Percentiles rank a stretch among this genome's conserved stretches.
phyloP scores from a whole-genome alignment of 2,329 filamentous ascomycete genomes.

The Colletotrichum camelliae region DNA sequence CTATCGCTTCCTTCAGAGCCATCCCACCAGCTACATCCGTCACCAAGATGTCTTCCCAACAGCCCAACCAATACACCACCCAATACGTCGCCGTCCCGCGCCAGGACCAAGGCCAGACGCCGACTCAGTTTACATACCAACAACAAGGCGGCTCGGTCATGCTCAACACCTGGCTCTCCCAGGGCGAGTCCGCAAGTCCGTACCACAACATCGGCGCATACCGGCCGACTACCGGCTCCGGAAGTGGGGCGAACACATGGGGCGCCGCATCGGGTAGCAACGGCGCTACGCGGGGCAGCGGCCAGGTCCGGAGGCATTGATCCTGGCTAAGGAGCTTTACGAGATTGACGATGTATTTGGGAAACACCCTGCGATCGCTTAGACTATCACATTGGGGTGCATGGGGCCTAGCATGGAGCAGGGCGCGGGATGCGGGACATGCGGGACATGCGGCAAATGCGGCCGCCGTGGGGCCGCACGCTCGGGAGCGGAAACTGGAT shows the following conservation, averaged over 20 bases:
- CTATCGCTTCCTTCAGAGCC: neutral
- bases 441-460: neutral
- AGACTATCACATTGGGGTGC: neutral
- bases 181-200: neutral
- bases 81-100: neutral
- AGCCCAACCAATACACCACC: neutral
- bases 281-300: slow-evolving; percentile 9
- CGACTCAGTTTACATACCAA: neutral
- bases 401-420: neutral
- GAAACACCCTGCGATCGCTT: neutral
- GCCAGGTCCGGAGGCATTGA: neutral
- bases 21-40: too few relatives aligned
- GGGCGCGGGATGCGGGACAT: neutral
- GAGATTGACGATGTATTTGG: neutral
- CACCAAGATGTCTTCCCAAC: neutral
- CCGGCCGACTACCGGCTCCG: neutral
- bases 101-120: neutral
- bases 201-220: neutral
- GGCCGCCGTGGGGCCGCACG: neutral
- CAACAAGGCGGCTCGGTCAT: neutral
- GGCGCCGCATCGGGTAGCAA: neutral
- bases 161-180: slow-evolving; percentile 7
- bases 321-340: neutral
- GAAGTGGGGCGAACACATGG: neutral
- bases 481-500: neutral